Evolutionary conservation across 257 asterid genomes (phyloP).

Genomic region (Solanum rostratum): DNA sequence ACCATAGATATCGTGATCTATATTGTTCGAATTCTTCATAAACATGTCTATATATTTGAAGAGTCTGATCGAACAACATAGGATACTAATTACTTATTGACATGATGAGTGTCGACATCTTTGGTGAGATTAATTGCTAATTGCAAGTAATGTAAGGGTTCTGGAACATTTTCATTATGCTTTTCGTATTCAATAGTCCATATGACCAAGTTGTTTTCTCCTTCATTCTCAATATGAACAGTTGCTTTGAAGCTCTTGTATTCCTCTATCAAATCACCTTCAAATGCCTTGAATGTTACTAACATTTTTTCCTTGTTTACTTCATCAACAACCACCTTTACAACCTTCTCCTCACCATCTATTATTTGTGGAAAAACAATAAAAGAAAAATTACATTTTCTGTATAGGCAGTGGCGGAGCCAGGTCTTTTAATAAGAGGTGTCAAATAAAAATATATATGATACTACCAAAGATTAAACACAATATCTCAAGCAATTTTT

Average conservation of each 20-base stretch:
- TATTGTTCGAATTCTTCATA: not conserved
- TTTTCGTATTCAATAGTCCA: slow-evolving; percentile 13
- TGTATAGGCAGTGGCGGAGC: too few relatives aligned
- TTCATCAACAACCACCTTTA: not conserved
- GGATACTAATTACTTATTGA: not conserved
- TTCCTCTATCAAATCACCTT: slow-evolving; percentile 6
- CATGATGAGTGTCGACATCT: not conserved
- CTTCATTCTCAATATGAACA: slow-evolving; percentile 1
- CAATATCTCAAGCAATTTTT: too few relatives aligned
- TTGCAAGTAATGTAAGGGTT: not conserved
- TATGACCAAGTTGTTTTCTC: not conserved
- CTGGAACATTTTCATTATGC: not conserved
- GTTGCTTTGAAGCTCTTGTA: slow-evolving; percentile 3
- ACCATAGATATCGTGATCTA: too few relatives aligned
- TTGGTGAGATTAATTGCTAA: not conserved
- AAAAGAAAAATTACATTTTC: too few relatives aligned
- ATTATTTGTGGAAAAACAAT: not conserved
- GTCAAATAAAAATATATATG: too few relatives aligned
- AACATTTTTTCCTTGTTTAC: slow-evolving; percentile 1
- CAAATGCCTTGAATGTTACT: slow-evolving; percentile 3
- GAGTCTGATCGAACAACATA: not conserved
- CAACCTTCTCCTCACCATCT: slow-evolving; percentile 2
- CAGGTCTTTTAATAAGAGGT: too few relatives aligned
- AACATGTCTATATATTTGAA: not conserved
- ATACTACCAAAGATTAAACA: too few relatives aligned